Evolutionary conservation across 2,329 filamentous ascomycete genomes (phyloP).

Genomic region (Talaromyces sp.): DNA sequence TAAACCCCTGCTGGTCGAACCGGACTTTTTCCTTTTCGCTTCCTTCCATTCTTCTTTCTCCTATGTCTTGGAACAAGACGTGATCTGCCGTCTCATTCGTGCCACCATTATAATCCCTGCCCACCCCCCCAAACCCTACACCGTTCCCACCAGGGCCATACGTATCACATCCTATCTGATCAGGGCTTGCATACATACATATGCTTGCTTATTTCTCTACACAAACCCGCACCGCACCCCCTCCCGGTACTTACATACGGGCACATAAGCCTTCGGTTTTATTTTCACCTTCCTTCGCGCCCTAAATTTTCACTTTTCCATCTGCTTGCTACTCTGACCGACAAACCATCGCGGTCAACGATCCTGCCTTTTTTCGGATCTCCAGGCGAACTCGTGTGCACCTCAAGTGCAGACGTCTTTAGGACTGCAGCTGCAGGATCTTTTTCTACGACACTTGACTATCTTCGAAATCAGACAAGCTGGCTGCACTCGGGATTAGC

Average conservation of each 20-base stretch:
- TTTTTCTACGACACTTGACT: neutral
- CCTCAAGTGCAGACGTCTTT: neutral
- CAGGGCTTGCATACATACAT: neutral
- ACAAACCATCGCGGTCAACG: constrained; percentile 3
- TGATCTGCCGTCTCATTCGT: neutral
- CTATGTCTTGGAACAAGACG: neutral
- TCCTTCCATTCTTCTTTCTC: constrained; percentile 1
- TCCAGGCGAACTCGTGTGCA: neutral
- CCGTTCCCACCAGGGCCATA: neutral
- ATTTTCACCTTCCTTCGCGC: neutral
- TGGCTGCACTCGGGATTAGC: constrained; percentile 38
- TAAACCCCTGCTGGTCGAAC: neutral
- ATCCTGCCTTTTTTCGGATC: constrained; percentile 2
- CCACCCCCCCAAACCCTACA: neutral
- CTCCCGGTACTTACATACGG: neutral
- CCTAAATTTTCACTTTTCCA: neutral
- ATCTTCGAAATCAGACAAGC: constrained; percentile 22
- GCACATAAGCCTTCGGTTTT: neutral
- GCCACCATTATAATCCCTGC: neutral
- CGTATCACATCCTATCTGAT: neutral
- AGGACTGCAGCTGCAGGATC: neutral
- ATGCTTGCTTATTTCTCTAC: neutral
- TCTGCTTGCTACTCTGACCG: neutral
- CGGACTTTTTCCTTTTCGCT: neutral
- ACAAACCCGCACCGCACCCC: neutral